Evolutionary conservation across 441 rosid species (phyloP).

Genomic region (Populus hybrid): DNA sequence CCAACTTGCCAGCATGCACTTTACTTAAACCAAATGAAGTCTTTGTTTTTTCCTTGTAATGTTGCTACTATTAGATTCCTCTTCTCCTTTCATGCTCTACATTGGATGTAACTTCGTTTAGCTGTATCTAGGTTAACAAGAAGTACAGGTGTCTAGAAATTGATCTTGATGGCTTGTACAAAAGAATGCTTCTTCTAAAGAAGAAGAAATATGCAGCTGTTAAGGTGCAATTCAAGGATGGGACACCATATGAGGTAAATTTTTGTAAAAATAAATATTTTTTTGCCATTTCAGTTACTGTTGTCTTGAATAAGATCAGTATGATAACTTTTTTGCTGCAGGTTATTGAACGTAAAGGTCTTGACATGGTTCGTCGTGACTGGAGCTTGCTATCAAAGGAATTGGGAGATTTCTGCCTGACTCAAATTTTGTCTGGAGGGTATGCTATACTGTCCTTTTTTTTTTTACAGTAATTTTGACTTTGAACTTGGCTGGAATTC

Average conservation of each 20-base stretch:
- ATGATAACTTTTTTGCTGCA: constrained; percentile 34
- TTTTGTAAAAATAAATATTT: background rate
- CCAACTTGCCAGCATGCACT: background rate
- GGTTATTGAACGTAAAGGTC: constrained; percentile 97
- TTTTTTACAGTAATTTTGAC: constrained; percentile 1
- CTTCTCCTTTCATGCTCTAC: constrained; percentile 10
- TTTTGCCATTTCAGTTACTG: constrained; percentile 9
- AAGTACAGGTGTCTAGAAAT: constrained; percentile 86
- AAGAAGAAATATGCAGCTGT: constrained; percentile 99
- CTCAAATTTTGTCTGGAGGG: constrained; percentile 91
- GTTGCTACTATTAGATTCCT: constrained; percentile 1
- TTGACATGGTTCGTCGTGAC: constrained; percentile 99
- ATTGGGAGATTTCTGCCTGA: constrained; percentile 80
- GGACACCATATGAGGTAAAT: constrained; percentile 65
- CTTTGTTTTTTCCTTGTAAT: background rate
- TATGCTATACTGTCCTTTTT: constrained; percentile 23
- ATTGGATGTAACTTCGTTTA: constrained; percentile 19
- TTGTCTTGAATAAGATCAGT: constrained; percentile 21
- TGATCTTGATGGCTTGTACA: constrained; percentile 92
- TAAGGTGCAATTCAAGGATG: constrained; percentile 78
- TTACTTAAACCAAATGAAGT: background rate
- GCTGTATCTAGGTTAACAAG: constrained; percentile 73
- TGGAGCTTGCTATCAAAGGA: constrained; percentile 98
- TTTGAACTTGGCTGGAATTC: constrained; percentile 10
- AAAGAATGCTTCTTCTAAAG: constrained; percentile 95